phyloP scores from a whole-genome alignment of 495 filamentous ascomycete species.

The Aspergillus cavernicola region DNA sequence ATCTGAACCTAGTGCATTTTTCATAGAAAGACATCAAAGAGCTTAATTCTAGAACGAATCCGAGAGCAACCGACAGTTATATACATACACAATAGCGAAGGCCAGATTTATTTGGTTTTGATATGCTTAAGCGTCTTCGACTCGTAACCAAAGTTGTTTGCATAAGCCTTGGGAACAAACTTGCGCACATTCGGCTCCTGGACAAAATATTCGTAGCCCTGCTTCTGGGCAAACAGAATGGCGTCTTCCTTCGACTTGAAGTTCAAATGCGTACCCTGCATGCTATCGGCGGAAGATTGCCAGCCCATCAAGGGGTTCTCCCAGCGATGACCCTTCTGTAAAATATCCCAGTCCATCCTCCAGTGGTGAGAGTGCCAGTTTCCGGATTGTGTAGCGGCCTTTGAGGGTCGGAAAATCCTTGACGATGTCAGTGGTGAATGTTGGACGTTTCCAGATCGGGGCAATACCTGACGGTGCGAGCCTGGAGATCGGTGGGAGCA shows the following conservation, averaged over 20 bases:
- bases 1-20: too few species aligned
- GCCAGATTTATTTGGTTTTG: constrained; percentile 72
- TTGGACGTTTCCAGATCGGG: not conserved
- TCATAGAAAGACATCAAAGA: too few species aligned
- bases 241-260: constrained; percentile 96
- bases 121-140: constrained; percentile 86
- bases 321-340: constrained; percentile 87
- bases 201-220: constrained; percentile 98
- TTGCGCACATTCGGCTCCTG: constrained; percentile 91
- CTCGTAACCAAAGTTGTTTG: constrained; percentile 88
- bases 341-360: constrained; percentile 98
- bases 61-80: constrained; percentile 28
- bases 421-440: constrained; percentile 19
- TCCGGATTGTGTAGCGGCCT: constrained; percentile 92
- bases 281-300: constrained; percentile 89
- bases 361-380: constrained; percentile 76
- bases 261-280: constrained; percentile 86
- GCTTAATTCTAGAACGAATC: too few species aligned
- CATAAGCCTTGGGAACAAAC: constrained; percentile 88
- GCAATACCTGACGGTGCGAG: constrained; percentile 82
- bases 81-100: constrained; percentile 43
- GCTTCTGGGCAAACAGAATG: constrained; percentile 93
- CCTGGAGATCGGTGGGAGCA: constrained; percentile 88
- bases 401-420: constrained; percentile 86
- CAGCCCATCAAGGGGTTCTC: constrained; percentile 98